phyloP scores from a whole-genome alignment of 257 asterid species.

The Vinca minor region DNA sequence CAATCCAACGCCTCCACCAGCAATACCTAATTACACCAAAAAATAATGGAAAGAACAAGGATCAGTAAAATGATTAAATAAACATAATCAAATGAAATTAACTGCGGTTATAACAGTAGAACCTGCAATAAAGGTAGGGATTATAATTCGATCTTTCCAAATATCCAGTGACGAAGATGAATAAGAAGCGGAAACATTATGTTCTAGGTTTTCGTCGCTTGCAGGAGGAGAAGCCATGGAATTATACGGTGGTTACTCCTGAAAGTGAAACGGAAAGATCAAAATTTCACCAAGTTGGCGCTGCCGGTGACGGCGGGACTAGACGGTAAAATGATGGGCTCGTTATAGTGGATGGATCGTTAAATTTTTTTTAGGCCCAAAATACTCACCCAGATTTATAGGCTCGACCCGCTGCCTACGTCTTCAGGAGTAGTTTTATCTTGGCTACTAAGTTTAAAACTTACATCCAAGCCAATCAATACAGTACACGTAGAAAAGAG shows the following conservation, averaged over 20 bases:
- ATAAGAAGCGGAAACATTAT: constrained; percentile 23
- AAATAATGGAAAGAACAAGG: not conserved
- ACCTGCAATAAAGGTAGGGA: constrained; percentile 88
- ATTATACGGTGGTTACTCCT: not conserved
- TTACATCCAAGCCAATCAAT: no score
- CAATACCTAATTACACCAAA: constrained; percentile 64
- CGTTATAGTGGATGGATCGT: no score
- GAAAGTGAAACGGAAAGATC: no score
- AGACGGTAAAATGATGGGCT: not conserved
- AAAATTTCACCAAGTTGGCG: no score
- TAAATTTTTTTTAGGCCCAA: not conserved
- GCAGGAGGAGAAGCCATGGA: constrained; percentile 26
- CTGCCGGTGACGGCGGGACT: constrained; percentile 1
- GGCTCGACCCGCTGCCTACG: no score
- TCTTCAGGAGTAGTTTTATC: no score
- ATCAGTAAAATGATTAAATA: not conserved
- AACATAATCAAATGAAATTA: no score
- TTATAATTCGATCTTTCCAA: constrained; percentile 57
- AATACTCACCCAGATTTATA: no score
- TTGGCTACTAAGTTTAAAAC: no score
- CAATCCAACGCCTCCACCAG: constrained; percentile 75
- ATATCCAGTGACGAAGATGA: constrained; percentile 32
- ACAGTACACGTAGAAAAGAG: no score
- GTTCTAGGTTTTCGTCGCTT: constrained; percentile 16
- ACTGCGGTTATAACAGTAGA: not conserved